These are phyloP conservation scores for Aspergillus funiculosus DNA, from an alignment of 495 filamentous ascomycete species.

Conservation along the genomic window DNA sequence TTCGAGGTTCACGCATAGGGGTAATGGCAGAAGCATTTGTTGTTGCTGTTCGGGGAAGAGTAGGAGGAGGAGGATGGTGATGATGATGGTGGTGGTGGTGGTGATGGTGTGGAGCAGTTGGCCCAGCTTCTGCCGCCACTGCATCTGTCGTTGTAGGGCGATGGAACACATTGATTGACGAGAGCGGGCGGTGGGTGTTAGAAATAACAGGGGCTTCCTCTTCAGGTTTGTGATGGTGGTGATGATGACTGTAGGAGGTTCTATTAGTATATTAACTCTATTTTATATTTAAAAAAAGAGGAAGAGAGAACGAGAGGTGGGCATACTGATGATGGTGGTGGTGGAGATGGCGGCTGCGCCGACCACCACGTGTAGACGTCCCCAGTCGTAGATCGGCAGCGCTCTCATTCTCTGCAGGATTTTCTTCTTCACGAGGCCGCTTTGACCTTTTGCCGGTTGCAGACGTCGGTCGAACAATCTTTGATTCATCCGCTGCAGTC, in stretches of 20 bases:
- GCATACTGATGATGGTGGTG: constrained; percentile 59
- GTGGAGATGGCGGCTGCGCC: constrained; percentile 49
- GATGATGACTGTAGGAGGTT: constrained; percentile 62
- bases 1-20: constrained; percentile 56
- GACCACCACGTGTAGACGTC: constrained; percentile 50
- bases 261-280: background rate
- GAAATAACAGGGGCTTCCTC: constrained; percentile 50
- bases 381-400: constrained; percentile 53
- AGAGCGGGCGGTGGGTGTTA: constrained; percentile 31
- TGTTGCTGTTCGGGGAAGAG: constrained; percentile 30
- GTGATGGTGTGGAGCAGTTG: constrained; percentile 30
- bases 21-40: constrained; percentile 28
- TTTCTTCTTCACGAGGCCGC: constrained; percentile 50
- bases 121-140: constrained; percentile 36
- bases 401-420: constrained; percentile 55
- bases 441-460: constrained; percentile 52
- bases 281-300: too few species aligned
- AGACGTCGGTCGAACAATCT: constrained; percentile 43
- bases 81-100: constrained; percentile 47
- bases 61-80: constrained; percentile 52
- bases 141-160: constrained; percentile 36
- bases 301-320: constrained; percentile 7
- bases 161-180: constrained; percentile 28
- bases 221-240: constrained; percentile 65
- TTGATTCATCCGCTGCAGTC: constrained; percentile 28